Evolutionary conservation across 371 early-diverging fungal genomes (phyloP).

Genomic region (Zancudomyces culisetae): DNA sequence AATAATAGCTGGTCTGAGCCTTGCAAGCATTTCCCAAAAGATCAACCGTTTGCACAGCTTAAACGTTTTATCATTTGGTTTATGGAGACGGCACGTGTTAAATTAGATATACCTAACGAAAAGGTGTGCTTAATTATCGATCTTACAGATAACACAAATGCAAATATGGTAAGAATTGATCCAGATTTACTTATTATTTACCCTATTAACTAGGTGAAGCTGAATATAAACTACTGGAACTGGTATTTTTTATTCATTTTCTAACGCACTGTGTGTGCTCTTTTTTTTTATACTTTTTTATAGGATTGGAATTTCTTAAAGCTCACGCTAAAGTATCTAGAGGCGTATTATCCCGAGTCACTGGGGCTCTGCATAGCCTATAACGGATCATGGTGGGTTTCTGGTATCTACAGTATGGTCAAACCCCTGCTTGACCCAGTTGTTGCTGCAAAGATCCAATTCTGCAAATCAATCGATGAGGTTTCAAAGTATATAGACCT

Average conservation of each 20-base stretch:
- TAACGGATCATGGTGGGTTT: conserved; percentile 73
- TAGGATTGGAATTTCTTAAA: conserved; percentile 56
- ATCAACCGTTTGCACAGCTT: conserved; percentile 25
- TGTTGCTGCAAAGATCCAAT: conserved; percentile 67
- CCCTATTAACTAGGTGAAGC: neutral
- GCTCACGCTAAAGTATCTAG: conserved; percentile 57
- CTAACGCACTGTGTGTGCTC: neutral
- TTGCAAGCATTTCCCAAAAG: conserved; percentile 33
- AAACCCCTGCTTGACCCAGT: conserved; percentile 79
- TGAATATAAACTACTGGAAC: neutral
- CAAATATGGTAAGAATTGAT: conserved; percentile 43
- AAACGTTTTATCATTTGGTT: conserved; percentile 43
- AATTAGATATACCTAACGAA: conserved; percentile 53
- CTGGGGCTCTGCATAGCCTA: conserved; percentile 58
- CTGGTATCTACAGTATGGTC: conserved; percentile 62
- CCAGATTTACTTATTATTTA: neutral
- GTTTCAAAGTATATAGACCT: conserved; percentile 37
- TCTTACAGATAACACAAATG: conserved; percentile 52
- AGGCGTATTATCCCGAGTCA: conserved; percentile 78
- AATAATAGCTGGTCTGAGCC: conserved; percentile 33
- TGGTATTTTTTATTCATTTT: neutral
- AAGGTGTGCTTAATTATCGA: conserved; percentile 70
- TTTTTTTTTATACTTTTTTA: conserved; percentile 3
- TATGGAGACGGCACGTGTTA: conserved; percentile 65
- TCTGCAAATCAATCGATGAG: conserved; percentile 42